These are phyloP conservation scores for Paspalum notatum DNA, from an alignment of 176 grass and related monocot species.

Conservation along the genomic window DNA sequence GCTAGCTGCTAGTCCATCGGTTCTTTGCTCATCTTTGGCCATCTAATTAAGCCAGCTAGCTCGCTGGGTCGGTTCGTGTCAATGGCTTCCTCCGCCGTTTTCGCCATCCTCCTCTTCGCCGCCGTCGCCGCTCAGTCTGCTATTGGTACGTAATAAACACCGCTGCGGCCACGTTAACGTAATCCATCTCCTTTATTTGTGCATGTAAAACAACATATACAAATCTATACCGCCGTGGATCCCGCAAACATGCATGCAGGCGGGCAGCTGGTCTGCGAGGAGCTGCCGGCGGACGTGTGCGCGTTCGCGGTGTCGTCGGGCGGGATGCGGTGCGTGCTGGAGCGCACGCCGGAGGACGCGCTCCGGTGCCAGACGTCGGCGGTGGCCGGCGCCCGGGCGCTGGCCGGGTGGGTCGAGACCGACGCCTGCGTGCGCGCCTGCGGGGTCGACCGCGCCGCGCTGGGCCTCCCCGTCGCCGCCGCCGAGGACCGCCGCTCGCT, in stretches of 20 bases:
- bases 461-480: slow-evolving; percentile 53
- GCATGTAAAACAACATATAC: background rate
- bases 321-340: slow-evolving; percentile 61
- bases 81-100: slow-evolving; percentile 31
- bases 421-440: slow-evolving; percentile 55
- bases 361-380: slow-evolving; percentile 56
- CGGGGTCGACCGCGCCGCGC: slow-evolving; percentile 46
- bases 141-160: no score
- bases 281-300: slow-evolving; percentile 66
- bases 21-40: background rate
- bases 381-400: slow-evolving; percentile 13
- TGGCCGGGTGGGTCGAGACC: slow-evolving; percentile 58
- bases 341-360: slow-evolving; percentile 35
- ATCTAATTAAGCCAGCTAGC: background rate
- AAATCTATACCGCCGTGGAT: no score
- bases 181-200: no score
- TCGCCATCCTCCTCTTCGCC: slow-evolving; percentile 34
- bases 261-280: slow-evolving; percentile 58
- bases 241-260: background rate
- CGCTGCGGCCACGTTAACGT: background rate
- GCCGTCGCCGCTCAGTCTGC: background rate
- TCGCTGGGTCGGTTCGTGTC: background rate
- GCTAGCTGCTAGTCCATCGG: no score
- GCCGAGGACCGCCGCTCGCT: slow-evolving; percentile 38
- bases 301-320: slow-evolving; percentile 67